A percentile compares a stretch with the other conserved stretches of the same genome.
Evolutionary conservation across 1,284 basidiomycete species (phyloP).

Genomic region (Golubevia sp.): DNA sequence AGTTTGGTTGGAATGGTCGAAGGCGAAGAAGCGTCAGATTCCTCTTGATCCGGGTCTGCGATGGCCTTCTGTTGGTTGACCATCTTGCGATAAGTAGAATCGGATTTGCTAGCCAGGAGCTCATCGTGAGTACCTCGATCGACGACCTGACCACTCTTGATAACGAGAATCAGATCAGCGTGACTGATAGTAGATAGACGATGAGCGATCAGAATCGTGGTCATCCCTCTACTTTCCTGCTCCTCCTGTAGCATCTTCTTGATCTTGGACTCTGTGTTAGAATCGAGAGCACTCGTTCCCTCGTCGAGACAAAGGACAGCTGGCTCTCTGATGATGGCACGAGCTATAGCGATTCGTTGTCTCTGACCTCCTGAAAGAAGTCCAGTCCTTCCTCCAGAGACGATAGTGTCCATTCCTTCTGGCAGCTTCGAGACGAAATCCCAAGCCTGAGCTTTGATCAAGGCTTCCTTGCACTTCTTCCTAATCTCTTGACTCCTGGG

Average conservation of each 20-base stretch:
- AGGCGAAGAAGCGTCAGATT: not conserved
- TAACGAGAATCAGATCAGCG: constrained; percentile 51
- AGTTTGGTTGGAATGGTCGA: not conserved
- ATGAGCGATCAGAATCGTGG: not conserved
- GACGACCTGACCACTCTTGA: constrained; percentile 42
- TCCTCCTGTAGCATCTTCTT: constrained; percentile 41
- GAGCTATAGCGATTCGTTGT: constrained; percentile 53
- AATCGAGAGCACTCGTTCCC: constrained; percentile 53
- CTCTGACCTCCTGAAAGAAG: constrained; percentile 54
- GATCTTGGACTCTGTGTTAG: constrained; percentile 51
- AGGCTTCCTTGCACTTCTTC: constrained; percentile 49
- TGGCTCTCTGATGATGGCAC: constrained; percentile 51
- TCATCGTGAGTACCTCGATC: constrained; percentile 44
- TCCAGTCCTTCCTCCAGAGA: constrained; percentile 61
- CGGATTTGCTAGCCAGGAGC: constrained; percentile 22
- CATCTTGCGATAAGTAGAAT: constrained; percentile 42
- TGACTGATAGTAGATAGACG: constrained; percentile 51
- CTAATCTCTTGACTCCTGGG: constrained; percentile 35
- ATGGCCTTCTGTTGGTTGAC: constrained; percentile 42
- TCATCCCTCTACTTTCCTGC: constrained; percentile 49
- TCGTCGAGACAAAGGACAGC: constrained; percentile 51
- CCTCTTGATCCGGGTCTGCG: constrained; percentile 5
- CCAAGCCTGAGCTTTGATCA: constrained; percentile 63
- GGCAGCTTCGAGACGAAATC: constrained; percentile 61
- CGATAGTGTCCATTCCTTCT: constrained; percentile 60